Base-by-base conservation (phyloP, 345 rosid species). In the Raphanus raphanistrum region DNA sequence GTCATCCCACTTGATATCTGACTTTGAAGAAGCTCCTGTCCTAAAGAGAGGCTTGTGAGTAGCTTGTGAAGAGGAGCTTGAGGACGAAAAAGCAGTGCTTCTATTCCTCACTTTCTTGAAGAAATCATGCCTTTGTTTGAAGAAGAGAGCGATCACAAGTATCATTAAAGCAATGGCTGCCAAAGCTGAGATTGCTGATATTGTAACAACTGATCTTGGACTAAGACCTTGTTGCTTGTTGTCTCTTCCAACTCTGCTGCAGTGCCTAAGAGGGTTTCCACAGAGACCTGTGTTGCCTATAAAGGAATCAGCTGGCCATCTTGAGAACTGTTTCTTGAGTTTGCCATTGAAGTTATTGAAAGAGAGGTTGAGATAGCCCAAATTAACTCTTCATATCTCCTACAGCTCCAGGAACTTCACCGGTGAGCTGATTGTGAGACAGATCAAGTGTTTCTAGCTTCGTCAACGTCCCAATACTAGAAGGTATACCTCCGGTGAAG, bases 361-460 rank as follows among this genome's bases (percentile, higher is more conserved):
- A 25, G 99, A 91, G 70, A 95, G 85, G 69, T 91, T 79, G 13
- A 95, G 92, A 83, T 86, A 88, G 6, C 89, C 96, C 13, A 95
- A 84, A n/a, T n/a, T n/a, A n/a, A 82, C 99, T 91, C 81, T 84
- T 87, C 98, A 91, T 89, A 0, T 80, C 86, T 0, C 86, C 90
- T 0, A 95, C 76, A 62, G 83, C 71, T 4, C 86, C 70, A 79
- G 99, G 99, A 36, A 95, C 76, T 66, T 85, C 88, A 4, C 98
- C 99, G 0, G 41, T 74, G 8, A 95, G 84, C 55, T 85, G 88
- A 76, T 92, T 92, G 67, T 90, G 90, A 36, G 99, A 95, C 28
- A 95, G 85, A 85, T 92, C 87, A 41, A 95, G 99, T 1, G 78
- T 81, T 84, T 90, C 98, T 4, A 92, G 92, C 84, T 88, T 95